These are phyloP conservation scores for Adiantum capillusveneris DNA, from an alignment of 75 land plant genomes.

Conservation along the genomic window DNA sequence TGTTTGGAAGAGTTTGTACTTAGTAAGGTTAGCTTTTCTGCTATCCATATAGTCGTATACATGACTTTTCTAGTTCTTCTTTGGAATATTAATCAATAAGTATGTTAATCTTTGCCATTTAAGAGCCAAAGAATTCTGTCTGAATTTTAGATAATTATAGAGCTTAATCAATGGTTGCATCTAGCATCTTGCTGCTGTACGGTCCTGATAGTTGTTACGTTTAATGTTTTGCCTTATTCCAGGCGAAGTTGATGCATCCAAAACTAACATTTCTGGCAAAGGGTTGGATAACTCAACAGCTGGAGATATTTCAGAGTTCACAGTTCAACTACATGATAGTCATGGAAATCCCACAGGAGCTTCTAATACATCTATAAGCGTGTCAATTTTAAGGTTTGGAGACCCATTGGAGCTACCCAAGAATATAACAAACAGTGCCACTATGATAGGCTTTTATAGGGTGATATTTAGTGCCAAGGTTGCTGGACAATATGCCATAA, in stretches of 20 bases:
- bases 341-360: background rate
- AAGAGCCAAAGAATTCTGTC: too few species aligned
- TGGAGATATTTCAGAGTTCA: background rate
- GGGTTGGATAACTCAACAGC: background rate
- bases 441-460: background rate
- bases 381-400: slow-evolving; percentile 3
- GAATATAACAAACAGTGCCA: background rate
- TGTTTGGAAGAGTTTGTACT: too few species aligned
- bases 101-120: too few species aligned
- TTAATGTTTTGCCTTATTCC: background rate
- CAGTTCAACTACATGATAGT: background rate
- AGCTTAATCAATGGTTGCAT: too few species aligned
- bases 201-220: too few species aligned
- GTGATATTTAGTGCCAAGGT: background rate
- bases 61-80: too few species aligned
- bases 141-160: too few species aligned
- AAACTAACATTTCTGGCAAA: background rate
- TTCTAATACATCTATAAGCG: background rate
- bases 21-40: too few species aligned
- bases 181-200: too few species aligned
- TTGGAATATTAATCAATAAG: too few species aligned
- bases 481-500: slow-evolving; percentile 1
- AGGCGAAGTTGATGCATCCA: slow-evolving; percentile 1
- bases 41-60: too few species aligned
- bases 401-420: background rate